phyloP scores from a whole-genome alignment of 805 yeast genomes.

The Lachancea lanzarotensis region DNA sequence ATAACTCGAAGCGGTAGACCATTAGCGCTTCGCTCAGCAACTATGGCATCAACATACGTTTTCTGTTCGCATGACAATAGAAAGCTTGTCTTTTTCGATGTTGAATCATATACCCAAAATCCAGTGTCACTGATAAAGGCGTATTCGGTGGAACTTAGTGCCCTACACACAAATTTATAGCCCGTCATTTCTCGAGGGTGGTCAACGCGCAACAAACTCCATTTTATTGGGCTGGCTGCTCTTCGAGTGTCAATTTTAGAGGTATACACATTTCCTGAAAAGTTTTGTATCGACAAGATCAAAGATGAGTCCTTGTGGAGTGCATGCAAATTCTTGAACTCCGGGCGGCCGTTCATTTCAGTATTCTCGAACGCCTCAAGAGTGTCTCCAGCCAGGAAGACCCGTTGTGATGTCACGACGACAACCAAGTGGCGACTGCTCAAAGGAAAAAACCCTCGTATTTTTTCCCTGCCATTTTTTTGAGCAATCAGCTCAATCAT shows the following conservation, averaged over 20 bases:
- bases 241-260: neutral
- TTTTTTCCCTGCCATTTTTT: neutral
- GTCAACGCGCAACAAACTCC: neutral
- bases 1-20: neutral
- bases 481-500: too few species aligned
- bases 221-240: neutral
- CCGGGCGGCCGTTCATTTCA: neutral
- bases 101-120: neutral
- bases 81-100: neutral
- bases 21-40: neutral
- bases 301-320: neutral
- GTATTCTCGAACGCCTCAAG: neutral
- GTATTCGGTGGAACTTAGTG: neutral
- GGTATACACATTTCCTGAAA: neutral
- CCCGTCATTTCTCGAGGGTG: neutral
- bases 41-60: slow-evolving; percentile 1
- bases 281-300: neutral
- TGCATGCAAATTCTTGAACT: neutral
- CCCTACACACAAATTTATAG: neutral
- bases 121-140: neutral
- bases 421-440: neutral
- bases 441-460: neutral
- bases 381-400: neutral
- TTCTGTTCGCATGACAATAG: neutral
- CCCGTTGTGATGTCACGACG: neutral